phyloP scores from a whole-genome alignment of 176 grass and related monocot species.

The Lolium multiflorum region DNA sequence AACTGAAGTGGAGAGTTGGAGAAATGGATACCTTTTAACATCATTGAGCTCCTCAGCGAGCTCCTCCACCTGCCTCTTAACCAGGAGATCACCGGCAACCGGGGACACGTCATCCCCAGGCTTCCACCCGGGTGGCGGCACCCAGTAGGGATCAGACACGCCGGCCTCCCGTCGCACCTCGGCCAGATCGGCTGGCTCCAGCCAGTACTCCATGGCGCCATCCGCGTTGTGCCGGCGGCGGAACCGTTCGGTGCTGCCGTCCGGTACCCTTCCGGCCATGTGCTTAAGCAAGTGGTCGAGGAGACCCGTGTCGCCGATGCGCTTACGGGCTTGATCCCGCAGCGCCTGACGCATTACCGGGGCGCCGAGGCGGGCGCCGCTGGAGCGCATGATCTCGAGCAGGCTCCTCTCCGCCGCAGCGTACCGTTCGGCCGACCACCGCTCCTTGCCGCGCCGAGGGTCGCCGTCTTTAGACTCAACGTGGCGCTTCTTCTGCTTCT shows the following conservation, averaged over 20 bases:
- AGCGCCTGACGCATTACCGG: conserved; percentile 75
- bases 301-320: conserved; percentile 89
- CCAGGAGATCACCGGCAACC: conserved; percentile 50
- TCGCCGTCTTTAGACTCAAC: conserved; percentile 51
- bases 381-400: conserved; percentile 69
- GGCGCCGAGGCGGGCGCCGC: conserved; percentile 46
- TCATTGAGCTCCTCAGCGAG: conserved; percentile 61
- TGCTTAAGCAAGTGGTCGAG: conserved; percentile 93
- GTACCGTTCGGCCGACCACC: conserved; percentile 79
- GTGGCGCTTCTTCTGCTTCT: conserved; percentile 55
- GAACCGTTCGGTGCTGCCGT: conserved; percentile 67
- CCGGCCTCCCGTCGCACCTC: conserved; percentile 63
- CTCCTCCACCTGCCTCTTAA: conserved; percentile 66
- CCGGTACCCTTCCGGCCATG: conserved; percentile 72
- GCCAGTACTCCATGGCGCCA: conserved; percentile 95
- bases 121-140: conserved; percentile 84
- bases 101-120: conserved; percentile 62
- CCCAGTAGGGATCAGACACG: conserved; percentile 72
- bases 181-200: conserved; percentile 81
- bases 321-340: conserved; percentile 79
- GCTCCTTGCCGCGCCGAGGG: conserved; percentile 62
- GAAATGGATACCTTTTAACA: conserved; percentile 53
- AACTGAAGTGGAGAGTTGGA: neutral
- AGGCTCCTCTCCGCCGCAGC: conserved; percentile 69
- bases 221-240: conserved; percentile 81